Conservation (phyloP, 2,329 filamentous ascomycete species). For the Fusarium compactum region DNA sequence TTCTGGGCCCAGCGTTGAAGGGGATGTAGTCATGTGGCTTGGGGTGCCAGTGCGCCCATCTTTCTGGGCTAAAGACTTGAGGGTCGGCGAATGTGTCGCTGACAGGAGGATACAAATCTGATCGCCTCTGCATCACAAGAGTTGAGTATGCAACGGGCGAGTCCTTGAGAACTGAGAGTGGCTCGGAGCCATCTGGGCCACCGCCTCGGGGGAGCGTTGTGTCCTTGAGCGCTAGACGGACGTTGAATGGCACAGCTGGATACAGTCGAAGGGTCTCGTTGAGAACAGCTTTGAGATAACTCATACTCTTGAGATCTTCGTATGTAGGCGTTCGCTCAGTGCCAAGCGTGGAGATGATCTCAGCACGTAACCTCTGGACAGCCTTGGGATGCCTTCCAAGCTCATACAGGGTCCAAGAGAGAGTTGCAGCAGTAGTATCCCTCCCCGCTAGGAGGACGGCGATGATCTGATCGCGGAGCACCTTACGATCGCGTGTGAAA, state of each 20-base stretch:
- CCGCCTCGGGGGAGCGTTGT: slow-evolving; percentile 81
- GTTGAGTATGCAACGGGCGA: slow-evolving; percentile 75
- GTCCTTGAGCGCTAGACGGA: slow-evolving; percentile 77
- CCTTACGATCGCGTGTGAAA: slow-evolving; percentile 78
- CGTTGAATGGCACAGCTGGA: slow-evolving; percentile 83
- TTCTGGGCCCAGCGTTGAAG: slow-evolving; percentile 79
- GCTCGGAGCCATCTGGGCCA: slow-evolving; percentile 70
- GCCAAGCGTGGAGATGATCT: slow-evolving; percentile 78
- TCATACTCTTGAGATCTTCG: slow-evolving; percentile 86
- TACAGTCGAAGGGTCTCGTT: slow-evolving; percentile 84
- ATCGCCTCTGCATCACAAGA: slow-evolving; percentile 78
- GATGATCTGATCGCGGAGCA: slow-evolving; percentile 87
- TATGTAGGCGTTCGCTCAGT: slow-evolving; percentile 74
- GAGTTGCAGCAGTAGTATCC: slow-evolving; percentile 86
- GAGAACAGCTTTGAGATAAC: slow-evolving; percentile 79
- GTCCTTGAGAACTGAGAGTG: slow-evolving; percentile 75
- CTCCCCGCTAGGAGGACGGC: slow-evolving; percentile 85
- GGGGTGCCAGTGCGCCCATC: slow-evolving; percentile 74
- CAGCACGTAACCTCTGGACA: slow-evolving; percentile 75
- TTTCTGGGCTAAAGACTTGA: slow-evolving; percentile 71
- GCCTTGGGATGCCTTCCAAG: slow-evolving; percentile 77
- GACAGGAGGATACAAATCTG: slow-evolving; percentile 68
- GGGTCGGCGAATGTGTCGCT: slow-evolving; percentile 61
- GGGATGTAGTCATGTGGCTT: slow-evolving; percentile 79
- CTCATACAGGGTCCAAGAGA: slow-evolving; percentile 88